phyloP scores from a whole-genome alignment of 768 basidiomycete genomes.

The Leccinellum albellum region DNA sequence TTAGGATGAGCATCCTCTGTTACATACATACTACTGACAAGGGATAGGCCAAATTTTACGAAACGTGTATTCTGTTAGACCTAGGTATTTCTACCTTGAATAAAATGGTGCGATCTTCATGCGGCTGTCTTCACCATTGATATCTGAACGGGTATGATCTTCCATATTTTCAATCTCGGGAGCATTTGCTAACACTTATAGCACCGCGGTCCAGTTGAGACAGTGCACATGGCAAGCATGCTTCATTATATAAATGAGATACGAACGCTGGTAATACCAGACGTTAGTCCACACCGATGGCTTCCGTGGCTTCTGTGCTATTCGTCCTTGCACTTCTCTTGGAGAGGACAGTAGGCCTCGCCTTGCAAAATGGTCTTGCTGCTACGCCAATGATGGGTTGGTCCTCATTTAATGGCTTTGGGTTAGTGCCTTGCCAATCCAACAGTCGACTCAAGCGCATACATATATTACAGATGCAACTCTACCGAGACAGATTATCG shows the following conservation, averaged over 20 bases:
- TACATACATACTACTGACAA: too few relatives aligned
- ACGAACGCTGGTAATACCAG: background rate
- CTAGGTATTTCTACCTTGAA: too few relatives aligned
- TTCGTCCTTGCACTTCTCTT: background rate
- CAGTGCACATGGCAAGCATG: too few relatives aligned
- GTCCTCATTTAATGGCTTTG: slow-evolving; percentile 10
- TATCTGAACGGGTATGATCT: too few relatives aligned
- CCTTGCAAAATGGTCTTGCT: slow-evolving; percentile 7
- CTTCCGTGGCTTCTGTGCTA: background rate
- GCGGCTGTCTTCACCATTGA: too few relatives aligned
- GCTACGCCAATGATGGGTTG: slow-evolving; percentile 12
- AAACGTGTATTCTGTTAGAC: too few relatives aligned
- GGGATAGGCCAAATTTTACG: too few relatives aligned
- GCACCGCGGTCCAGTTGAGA: too few relatives aligned
- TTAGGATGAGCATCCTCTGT: too few relatives aligned
- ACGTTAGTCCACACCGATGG: background rate
- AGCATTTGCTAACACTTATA: background rate
- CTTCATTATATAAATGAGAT: too few relatives aligned
- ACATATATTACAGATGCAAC: background rate
- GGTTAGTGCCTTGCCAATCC: background rate
- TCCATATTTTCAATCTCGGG: background rate
- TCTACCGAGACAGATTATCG: slow-evolving; percentile 6
- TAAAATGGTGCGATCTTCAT: too few relatives aligned
- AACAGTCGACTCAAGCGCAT: background rate
- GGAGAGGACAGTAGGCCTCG: background rate